Percentiles rank a stretch among this genome's conserved stretches.
These are phyloP conservation scores for Solanum chmielewskii DNA, from an alignment of 257 asterid genomes.

Conservation along the genomic window DNA sequence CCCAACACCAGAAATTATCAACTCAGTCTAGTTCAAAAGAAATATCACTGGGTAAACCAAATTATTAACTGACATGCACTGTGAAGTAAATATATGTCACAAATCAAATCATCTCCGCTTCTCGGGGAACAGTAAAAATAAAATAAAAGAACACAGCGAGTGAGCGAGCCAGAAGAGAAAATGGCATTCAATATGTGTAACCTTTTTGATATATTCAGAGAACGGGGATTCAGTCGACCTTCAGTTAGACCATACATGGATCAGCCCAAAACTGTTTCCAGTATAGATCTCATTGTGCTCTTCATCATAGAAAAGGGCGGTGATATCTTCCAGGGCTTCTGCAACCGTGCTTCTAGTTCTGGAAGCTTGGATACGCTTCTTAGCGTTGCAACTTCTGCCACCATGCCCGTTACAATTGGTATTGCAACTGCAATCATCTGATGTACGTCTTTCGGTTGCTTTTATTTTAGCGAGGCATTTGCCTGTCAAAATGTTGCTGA, in stretches of 20 bases:
- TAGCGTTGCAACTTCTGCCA: constrained; percentile 54
- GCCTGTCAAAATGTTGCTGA: constrained; percentile 92
- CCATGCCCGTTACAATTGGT: constrained; percentile 24
- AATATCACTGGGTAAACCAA: background rate
- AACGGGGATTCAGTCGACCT: background rate
- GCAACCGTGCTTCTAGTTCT: constrained; percentile 56
- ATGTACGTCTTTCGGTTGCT: constrained; percentile 41
- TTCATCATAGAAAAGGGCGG: constrained; percentile 93
- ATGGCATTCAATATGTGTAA: background rate
- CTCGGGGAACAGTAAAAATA: background rate
- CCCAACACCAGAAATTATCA: background rate
- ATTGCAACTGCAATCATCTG: constrained; percentile 50
- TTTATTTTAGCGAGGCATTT: constrained; percentile 92
- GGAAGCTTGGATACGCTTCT: constrained; percentile 40
- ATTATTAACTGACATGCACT: background rate
- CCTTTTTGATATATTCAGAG: background rate
- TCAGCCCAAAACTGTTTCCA: constrained; percentile 73
- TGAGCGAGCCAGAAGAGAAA: background rate
- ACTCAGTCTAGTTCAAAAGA: background rate
- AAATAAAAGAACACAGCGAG: background rate
- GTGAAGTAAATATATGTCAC: background rate
- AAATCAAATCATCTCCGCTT: background rate
- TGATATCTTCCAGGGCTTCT: constrained; percentile 91
- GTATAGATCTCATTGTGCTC: constrained; percentile 98
- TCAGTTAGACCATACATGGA: constrained; percentile 97